phyloP scores from a whole-genome alignment of 148 eudicot genomes.

The Limonium bicolor region DNA sequence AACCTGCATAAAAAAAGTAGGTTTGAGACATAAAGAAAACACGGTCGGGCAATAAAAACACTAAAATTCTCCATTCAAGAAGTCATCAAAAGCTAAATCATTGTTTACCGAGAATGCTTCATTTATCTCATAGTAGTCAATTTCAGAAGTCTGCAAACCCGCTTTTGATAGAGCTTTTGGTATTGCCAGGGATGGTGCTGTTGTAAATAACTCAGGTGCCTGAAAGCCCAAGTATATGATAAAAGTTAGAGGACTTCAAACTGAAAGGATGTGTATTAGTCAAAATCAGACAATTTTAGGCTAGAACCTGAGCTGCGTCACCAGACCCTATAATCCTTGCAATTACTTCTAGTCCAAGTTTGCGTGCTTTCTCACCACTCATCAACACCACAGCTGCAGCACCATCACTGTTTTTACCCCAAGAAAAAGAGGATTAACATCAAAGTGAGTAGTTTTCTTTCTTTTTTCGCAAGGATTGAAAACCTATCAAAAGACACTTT shows the following conservation, averaged over 20 bases:
- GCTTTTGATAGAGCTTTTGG: conserved; percentile 94
- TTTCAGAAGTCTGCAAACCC: conserved; percentile 68
- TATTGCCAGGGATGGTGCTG: conserved; percentile 84
- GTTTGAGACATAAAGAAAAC: no score
- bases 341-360: conserved; percentile 76
- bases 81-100: not conserved
- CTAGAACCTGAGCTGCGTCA: conserved; percentile 98
- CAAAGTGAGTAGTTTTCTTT: not conserved
- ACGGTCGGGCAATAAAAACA: no score
- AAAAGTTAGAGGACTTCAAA: not conserved
- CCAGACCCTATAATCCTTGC: conserved; percentile 87
- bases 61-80: no score
- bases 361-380: conserved; percentile 78
- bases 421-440: not conserved
- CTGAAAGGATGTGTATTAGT: no score
- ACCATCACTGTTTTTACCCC: conserved; percentile 99
- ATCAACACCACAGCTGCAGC: conserved; percentile 95
- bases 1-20: conserved; percentile 49
- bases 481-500: no score
- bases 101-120: conserved; percentile 86
- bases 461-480: no score
- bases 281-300: no score
- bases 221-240: conserved; percentile 16
- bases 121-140: conserved; percentile 88
- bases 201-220: conserved; percentile 89